Percentiles rank a stretch among this genome's conserved stretches.
Conservation (phyloP, 2,329 filamentous ascomycete genomes). For the Coniochaeta pulveracea region DNA sequence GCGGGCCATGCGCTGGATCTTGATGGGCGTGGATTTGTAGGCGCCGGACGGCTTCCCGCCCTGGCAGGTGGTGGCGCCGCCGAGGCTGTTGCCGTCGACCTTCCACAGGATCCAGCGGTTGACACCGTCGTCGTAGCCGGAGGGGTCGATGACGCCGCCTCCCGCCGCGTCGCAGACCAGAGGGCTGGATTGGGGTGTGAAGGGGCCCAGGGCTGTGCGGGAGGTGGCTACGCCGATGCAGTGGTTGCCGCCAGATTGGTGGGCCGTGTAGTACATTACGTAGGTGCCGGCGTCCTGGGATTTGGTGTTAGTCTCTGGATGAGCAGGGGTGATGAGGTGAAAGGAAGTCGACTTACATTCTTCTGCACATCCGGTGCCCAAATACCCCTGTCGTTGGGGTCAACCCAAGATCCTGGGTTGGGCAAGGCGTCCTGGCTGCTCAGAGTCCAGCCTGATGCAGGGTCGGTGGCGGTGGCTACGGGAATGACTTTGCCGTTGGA, state of each 20-base stretch:
- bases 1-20: conserved; percentile 38
- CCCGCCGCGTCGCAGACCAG: conserved; percentile 38
- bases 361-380: conserved; percentile 51
- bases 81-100: conserved; percentile 49
- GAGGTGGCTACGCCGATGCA: conserved; percentile 48
- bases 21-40: conserved; percentile 37
- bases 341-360: background rate
- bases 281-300: too few species aligned
- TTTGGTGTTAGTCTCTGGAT: too few species aligned
- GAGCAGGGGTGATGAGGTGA: too few species aligned
- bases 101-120: conserved; percentile 52
- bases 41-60: conserved; percentile 28
- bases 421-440: conserved; percentile 42
- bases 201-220: conserved; percentile 36
- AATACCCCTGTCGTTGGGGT: conserved; percentile 36
- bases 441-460: conserved; percentile 33
- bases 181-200: conserved; percentile 30
- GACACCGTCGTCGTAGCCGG: conserved; percentile 44
- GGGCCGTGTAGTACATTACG: conserved; percentile 2
- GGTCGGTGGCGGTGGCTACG: conserved; percentile 36
- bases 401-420: conserved; percentile 36
- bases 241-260: conserved; percentile 21
- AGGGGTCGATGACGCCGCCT: conserved; percentile 53
- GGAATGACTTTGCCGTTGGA: conserved; percentile 42
- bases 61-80: conserved; percentile 29